Percentiles rank a stretch among this genome's conserved stretches.
phyloP scores from a whole-genome alignment of 768 basidiomycete species.

The Pleurotus salmoneostramineus region DNA sequence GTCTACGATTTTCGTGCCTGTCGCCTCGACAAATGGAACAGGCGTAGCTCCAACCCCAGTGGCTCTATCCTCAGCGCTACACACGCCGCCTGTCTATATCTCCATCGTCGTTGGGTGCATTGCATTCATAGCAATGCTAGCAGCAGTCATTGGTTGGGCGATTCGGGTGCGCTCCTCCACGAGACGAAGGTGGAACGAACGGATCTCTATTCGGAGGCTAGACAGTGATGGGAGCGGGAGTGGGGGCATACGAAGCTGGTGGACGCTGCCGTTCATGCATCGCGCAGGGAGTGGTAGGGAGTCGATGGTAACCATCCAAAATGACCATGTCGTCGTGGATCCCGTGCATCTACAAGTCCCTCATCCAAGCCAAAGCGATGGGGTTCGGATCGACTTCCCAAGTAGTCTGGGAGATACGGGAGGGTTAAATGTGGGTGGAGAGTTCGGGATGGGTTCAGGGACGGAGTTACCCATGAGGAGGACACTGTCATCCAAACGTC shows the following conservation, averaged over 20 bases:
- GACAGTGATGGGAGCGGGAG: not conserved
- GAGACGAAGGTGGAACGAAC: constrained; percentile 21
- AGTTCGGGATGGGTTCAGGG: not conserved
- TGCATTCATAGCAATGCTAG: constrained; percentile 37
- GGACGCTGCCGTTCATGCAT: not conserved
- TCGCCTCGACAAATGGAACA: not conserved
- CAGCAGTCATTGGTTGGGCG: constrained; percentile 46
- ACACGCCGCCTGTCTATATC: constrained; percentile 42
- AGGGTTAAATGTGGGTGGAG: not conserved
- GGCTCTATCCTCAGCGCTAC: constrained; percentile 8
- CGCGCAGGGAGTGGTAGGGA: not conserved
- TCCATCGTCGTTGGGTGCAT: constrained; percentile 47
- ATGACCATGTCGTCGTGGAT: not conserved
- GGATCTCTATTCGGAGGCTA: not conserved
- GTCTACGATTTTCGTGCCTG: not conserved
- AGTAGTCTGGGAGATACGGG: not conserved
- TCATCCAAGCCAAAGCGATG: not conserved
- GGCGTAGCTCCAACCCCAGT: not conserved
- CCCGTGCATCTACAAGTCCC: not conserved
- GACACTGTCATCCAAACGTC: constrained; percentile 1
- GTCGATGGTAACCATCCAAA: not conserved
- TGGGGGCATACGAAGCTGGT: not conserved
- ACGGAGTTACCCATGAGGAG: not conserved
- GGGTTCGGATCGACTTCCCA: not conserved
- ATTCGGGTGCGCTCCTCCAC: constrained; percentile 36